These are phyloP conservation scores for Coniochaeta ligniaria DNA, from an alignment of 2,329 filamentous ascomycete species.

Conservation along the genomic window DNA sequence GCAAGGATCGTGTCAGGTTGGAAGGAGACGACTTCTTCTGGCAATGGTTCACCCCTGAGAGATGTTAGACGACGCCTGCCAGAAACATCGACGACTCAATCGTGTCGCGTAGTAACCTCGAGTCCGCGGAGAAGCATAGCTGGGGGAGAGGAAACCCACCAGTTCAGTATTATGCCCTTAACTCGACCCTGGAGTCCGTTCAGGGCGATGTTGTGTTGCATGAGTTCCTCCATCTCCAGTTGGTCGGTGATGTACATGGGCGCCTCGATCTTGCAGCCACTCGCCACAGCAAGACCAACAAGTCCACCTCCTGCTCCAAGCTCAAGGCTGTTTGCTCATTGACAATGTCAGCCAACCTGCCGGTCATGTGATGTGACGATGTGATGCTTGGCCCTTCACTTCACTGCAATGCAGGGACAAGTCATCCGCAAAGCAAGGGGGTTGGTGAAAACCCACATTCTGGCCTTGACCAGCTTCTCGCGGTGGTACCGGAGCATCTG, in stretches of 20 bases:
- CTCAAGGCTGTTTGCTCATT: constrained; percentile 59
- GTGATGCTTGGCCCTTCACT: not conserved
- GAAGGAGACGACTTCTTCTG: constrained; percentile 41
- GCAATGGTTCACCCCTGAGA: constrained; percentile 52
- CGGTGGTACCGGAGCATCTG: constrained; percentile 74
- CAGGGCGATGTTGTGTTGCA: constrained; percentile 79
- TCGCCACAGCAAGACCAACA: constrained; percentile 60
- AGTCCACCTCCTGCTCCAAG: constrained; percentile 88
- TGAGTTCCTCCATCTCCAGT: constrained; percentile 73
- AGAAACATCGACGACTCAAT: no score
- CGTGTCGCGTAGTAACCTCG: no score
- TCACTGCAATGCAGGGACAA: not conserved
- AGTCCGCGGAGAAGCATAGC: not conserved
- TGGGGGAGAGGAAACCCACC: constrained; percentile 43
- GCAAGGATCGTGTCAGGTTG: constrained; percentile 81
- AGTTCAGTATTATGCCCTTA: constrained; percentile 68
- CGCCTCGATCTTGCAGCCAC: constrained; percentile 43
- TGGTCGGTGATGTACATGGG: constrained; percentile 83
- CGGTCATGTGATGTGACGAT: not conserved
- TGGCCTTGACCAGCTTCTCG: constrained; percentile 54
- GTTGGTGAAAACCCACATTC: constrained; percentile 56
- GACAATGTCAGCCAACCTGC: not conserved
- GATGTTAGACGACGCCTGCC: not conserved
- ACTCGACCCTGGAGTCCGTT: constrained; percentile 63
- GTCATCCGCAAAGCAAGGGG: not conserved